Conservation (phyloP, 164 flowering plant species). For the Stephania cephalantha region DNA sequence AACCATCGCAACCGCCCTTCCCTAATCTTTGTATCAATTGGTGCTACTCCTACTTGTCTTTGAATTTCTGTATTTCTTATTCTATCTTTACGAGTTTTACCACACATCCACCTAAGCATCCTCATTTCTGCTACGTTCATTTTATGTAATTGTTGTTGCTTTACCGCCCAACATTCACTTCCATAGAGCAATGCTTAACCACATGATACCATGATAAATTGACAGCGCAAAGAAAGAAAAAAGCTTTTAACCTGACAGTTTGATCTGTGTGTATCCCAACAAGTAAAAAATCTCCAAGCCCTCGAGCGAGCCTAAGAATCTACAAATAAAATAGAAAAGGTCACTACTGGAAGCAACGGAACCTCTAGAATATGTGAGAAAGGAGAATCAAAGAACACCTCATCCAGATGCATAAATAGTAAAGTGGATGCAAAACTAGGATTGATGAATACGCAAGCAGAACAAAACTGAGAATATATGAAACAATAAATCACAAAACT, state of each 20-base stretch:
- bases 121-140: no score
- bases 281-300: conserved; percentile 92
- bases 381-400: not conserved
- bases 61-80: no score
- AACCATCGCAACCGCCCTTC: no score
- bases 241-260: conserved; percentile 67
- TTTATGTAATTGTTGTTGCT: no score
- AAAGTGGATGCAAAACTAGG: not conserved
- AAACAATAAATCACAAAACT: not conserved
- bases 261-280: conserved; percentile 94
- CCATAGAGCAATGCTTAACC: not conserved
- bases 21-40: no score
- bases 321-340: conserved; percentile 19
- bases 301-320: conserved; percentile 83
- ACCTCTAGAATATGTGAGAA: not conserved
- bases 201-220: not conserved
- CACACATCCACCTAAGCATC: no score
- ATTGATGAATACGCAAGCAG: not conserved
- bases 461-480: no score
- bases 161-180: no score
- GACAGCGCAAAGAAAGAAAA: not conserved
- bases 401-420: not conserved
- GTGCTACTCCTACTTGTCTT: no score
- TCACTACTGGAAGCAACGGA: not conserved
- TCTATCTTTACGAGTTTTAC: no score